Evolutionary conservation across 345 rosid genomes (phyloP), one percentile per base, ranked within the genome.

Genomic region (Syzygium aqueum): DNA sequence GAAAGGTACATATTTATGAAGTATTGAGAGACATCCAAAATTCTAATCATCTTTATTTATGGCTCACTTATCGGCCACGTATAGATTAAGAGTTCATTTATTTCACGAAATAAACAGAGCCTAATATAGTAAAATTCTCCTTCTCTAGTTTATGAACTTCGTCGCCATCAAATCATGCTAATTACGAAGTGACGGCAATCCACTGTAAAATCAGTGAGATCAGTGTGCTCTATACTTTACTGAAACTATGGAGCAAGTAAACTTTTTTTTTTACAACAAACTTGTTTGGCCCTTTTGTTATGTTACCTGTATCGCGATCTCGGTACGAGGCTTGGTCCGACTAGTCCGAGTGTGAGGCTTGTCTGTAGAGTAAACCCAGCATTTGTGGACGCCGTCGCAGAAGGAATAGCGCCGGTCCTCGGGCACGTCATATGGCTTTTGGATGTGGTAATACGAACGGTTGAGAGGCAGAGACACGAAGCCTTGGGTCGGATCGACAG

Each of bases 351-450:
- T 28, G 27, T 86, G 91, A 65, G 92, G 91, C 12, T 90, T 90
- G 87, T 92, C 92, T 0, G 88, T 85, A 8, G 90, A 83, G 65
- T 46, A 87, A 19, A 89, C 90, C 90, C 89, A 89, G 6, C 87
- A 33, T 27, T 37, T 85, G 51, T 91, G 92, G 19, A 86, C 82
- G 25, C 90, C 90, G 27, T 85, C 25, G 13, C 6, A 8, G 87
- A 85, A 89, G 85, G 82, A 87, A 52, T 87, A 91, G 3, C 90
- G 87, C 28, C 57, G 30, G 19, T 40, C 63, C 56, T 52, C 77
- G 2, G 88, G 63, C 67, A 88, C 14, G 67, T 91, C 85, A 23
- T 89, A 91, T 11, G 91, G 89, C 53, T 77, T 89, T 14, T 91
- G 90, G n/a, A 91, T 56, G 52, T 50, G 84, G 73, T 84, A 88